Evolutionary conservation across 2,329 filamentous ascomycete genomes (phyloP), one percentile per base, ranked within the genome.

Genomic region (Clarireedia homoeocarpa): DNA sequence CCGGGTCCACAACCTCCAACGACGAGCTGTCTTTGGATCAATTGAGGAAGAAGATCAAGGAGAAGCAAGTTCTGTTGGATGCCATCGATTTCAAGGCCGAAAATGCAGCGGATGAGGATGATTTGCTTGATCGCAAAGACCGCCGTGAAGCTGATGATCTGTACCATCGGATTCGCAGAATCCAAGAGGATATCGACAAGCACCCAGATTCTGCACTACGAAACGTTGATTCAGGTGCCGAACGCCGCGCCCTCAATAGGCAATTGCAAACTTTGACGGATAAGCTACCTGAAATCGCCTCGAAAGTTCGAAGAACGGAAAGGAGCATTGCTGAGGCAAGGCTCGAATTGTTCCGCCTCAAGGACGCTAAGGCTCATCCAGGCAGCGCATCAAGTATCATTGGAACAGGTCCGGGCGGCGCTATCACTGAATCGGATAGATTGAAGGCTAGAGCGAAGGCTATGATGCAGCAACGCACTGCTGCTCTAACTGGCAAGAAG

Each of bases 391-490:
- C 87, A 20, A 80, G 85, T 30, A 90, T 99, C 61, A 83, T 97
- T 58, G 94, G 94, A 47, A 97, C 92, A 59, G 94, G 94, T 9
- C 92, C 91, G 57, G 92, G 92, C 45, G 94, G 94, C 52, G 75
- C 83, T 46, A 83, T 99, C 44, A 99, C 94, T 0, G 94, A 99
- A 72, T 88, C 90, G 3, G 94, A 99, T 72, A 84, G 92, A 53
- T 82, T 97, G 63, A 97, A 96, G 75, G 94, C 94, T 38, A 84
- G 91, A 63, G 92, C 94, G 34, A 95, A 91, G 74, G 92, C 92
- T 40, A 95, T 96, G 84, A 99, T 99, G 94, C 92, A 97, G 74
- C 91, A 96, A 67, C 87, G 94, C 58, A 91, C 94, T 63, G 94
- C 94, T 55, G 92, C 94, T 17, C 75, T 99, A 61, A 90, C 91